A percentile compares a stretch with the other conserved stretches of the same genome.
Conservation (phyloP, 163 green algal genomes). For the Volvox carteri region DNA sequence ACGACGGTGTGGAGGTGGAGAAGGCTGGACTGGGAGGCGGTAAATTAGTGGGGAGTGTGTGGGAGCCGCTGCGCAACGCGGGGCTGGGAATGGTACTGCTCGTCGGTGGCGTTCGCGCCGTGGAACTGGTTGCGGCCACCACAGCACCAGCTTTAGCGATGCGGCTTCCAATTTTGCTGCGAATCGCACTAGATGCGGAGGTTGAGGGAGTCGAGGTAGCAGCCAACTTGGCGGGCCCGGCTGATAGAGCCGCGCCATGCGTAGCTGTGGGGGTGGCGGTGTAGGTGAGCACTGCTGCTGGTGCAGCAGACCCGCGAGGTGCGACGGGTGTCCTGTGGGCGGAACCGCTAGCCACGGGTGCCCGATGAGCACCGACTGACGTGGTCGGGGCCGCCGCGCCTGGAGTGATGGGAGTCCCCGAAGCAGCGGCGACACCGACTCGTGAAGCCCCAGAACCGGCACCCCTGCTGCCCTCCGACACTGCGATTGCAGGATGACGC, state of each 20-base stretch:
- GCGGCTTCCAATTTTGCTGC: slow-evolving; percentile 32
- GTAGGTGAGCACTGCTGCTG: neutral
- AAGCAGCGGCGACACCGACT: neutral
- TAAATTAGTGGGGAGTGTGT: neutral
- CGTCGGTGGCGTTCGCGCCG: neutral
- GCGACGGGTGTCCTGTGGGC: neutral
- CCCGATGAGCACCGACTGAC: neutral
- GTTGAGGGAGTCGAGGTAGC: neutral
- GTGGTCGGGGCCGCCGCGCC: neutral
- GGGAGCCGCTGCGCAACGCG: neutral
- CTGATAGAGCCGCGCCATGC: neutral
- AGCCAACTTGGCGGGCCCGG: neutral
- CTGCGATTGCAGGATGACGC: neutral
- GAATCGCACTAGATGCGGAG: neutral
- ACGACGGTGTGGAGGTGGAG: neutral
- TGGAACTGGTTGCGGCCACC: neutral
- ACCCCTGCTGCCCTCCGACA: neutral
- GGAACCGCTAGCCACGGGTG: neutral
- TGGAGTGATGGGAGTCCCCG: neutral
- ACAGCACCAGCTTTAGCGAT: neutral
- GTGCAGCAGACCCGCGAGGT: neutral
- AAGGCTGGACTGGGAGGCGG: neutral
- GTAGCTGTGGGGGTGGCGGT: too few relatives aligned
- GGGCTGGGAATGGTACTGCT: neutral
- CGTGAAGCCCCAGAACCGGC: neutral